These are phyloP conservation scores for Penstemon newberryi DNA, from an alignment of 257 asterid species.

Conservation along the genomic window DNA sequence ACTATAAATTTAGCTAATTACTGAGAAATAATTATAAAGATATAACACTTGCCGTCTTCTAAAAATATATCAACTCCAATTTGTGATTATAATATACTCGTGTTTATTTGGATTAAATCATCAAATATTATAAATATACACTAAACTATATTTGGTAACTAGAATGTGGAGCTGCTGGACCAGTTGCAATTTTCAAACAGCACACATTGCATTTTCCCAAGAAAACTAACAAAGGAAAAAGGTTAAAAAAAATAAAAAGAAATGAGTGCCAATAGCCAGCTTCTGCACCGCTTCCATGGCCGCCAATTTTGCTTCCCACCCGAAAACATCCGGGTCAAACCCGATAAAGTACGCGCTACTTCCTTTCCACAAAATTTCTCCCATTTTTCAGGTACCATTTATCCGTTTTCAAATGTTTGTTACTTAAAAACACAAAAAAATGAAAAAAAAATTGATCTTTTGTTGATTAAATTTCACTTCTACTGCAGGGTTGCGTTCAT, in stretches of 20 bases:
- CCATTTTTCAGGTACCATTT: slow-evolving; percentile 35
- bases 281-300: slow-evolving; percentile 41
- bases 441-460: slow-evolving; percentile 1
- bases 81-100: too few relatives aligned
- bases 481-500: slow-evolving; percentile 33
- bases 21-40: too few relatives aligned
- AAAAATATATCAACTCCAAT: too few relatives aligned
- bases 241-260: neutral
- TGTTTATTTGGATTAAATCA: too few relatives aligned
- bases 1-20: too few relatives aligned
- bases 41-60: too few relatives aligned
- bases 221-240: too few relatives aligned
- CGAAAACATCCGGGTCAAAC: slow-evolving; percentile 2
- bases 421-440: neutral
- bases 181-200: too few relatives aligned
- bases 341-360: slow-evolving; percentile 26
- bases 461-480: slow-evolving; percentile 14
- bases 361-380: slow-evolving; percentile 29
- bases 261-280: slow-evolving; percentile 44
- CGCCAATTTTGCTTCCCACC: slow-evolving; percentile 30
- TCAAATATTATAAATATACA: too few relatives aligned
- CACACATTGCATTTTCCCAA: too few relatives aligned
- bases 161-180: too few relatives aligned
- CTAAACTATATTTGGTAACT: too few relatives aligned
- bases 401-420: neutral